phyloP scores from a whole-genome alignment of 768 basidiomycete genomes.

The Suillus bovinus region DNA sequence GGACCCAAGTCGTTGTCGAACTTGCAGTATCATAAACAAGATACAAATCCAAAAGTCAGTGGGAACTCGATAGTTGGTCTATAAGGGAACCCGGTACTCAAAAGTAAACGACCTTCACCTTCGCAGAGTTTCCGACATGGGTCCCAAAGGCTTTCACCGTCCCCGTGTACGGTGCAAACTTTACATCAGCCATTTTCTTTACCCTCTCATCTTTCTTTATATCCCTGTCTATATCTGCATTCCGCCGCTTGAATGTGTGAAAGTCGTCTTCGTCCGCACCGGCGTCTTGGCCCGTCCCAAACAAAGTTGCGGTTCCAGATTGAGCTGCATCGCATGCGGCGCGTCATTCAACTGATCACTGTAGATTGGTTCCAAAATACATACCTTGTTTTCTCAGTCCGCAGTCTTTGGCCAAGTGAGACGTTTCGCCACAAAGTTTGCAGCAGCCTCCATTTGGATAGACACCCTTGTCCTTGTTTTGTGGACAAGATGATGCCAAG shows the following conservation, averaged over 20 bases:
- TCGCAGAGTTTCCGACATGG: conserved; percentile 20
- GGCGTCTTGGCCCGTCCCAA: conserved; percentile 44
- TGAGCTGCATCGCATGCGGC: neutral
- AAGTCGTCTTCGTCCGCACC: conserved; percentile 97
- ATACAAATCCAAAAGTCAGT: neutral
- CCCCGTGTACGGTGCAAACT: conserved; percentile 45
- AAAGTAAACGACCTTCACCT: conserved; percentile 48
- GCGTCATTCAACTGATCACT: neutral
- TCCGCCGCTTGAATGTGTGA: conserved; percentile 72
- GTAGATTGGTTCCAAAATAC: conserved; percentile 9
- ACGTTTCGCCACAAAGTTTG: conserved; percentile 83
- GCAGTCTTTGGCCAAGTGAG: conserved; percentile 87
- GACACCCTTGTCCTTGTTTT: conserved; percentile 77
- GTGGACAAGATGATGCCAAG: conserved; percentile 78
- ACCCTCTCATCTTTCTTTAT: conserved; percentile 50
- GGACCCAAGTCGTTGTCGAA: neutral
- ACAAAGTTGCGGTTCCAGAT: conserved; percentile 26
- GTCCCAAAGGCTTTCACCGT: conserved; percentile 37
- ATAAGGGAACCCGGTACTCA: conserved; percentile 23
- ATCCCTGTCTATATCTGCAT: conserved; percentile 57
- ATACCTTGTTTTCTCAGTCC: conserved; percentile 58
- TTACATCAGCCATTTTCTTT: conserved; percentile 44
- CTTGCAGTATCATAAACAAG: neutral
- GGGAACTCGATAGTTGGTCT: neutral
- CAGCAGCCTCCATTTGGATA: conserved; percentile 92